These are phyloP conservation scores for Penicillium sp. DNA, from an alignment of 2,329 filamentous ascomycete species.

Conservation along the genomic window DNA sequence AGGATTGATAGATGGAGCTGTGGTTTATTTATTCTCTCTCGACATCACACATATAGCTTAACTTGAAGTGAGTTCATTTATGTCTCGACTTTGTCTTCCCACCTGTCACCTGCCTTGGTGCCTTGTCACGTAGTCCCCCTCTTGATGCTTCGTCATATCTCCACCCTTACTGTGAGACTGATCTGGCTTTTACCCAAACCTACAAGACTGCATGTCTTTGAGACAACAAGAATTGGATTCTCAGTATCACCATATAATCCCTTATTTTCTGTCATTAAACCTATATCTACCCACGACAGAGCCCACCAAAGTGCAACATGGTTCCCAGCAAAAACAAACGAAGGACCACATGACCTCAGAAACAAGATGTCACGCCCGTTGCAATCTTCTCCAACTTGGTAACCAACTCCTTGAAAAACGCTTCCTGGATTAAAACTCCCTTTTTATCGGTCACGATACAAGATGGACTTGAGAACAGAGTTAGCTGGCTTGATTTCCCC, in stretches of 20 bases:
- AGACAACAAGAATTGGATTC: too few relatives aligned
- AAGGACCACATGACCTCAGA: background rate
- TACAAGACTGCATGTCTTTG: background rate
- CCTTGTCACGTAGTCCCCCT: background rate
- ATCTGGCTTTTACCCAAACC: background rate
- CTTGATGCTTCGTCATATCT: background rate
- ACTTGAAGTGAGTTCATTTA: background rate
- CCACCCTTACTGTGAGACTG: background rate
- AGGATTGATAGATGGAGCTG: constrained; percentile 3
- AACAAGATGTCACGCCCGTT: constrained; percentile 6
- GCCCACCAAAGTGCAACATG: background rate
- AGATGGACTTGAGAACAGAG: constrained; percentile 7
- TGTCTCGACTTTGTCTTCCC: background rate
- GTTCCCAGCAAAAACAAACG: background rate
- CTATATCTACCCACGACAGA: background rate
- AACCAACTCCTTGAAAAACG: constrained; percentile 19
- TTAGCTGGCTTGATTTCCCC: background rate
- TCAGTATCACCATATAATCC: background rate
- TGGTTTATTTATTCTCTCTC: constrained; percentile 13
- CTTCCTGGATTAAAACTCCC: constrained; percentile 10
- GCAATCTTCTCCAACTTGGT: constrained; percentile 16
- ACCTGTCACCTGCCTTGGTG: too few relatives aligned
- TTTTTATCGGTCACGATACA: constrained; percentile 12
- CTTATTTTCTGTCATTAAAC: background rate
- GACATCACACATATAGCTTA: background rate